Evolutionary conservation across 352 stramenopile genomes (phyloP).

Genomic region (Pythium vanterpoolii): DNA sequence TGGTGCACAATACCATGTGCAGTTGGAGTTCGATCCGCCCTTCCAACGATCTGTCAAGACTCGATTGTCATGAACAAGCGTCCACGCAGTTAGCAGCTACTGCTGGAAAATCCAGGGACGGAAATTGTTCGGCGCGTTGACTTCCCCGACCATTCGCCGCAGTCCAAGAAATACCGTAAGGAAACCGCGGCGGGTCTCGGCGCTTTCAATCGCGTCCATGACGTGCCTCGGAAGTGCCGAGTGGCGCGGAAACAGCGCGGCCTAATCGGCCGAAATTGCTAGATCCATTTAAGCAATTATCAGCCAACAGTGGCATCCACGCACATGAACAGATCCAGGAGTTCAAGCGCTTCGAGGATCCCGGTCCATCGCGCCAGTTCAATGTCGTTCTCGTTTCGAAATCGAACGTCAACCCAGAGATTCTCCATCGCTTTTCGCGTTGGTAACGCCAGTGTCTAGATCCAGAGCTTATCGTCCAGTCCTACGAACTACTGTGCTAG

Average conservation of each 20-base stretch:
- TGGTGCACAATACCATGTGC: neutral
- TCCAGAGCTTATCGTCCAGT: too few relatives aligned
- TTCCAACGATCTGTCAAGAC: neutral
- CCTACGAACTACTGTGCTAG: too few relatives aligned
- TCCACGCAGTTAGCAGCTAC: neutral
- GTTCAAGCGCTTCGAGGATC: neutral
- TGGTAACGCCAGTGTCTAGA: too few relatives aligned
- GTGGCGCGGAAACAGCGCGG: neutral
- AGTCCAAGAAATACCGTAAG: neutral
- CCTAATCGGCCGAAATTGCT: too few relatives aligned
- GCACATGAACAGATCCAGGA: slow-evolving; percentile 2
- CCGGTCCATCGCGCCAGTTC: neutral
- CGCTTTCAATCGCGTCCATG: neutral
- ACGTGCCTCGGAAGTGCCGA: neutral
- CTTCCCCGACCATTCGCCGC: neutral
- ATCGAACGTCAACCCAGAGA: neutral
- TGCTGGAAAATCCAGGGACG: neutral
- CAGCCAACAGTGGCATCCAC: neutral
- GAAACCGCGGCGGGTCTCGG: neutral
- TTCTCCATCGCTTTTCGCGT: too few relatives aligned
- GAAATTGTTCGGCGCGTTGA: neutral
- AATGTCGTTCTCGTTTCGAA: neutral
- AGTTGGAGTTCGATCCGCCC: neutral
- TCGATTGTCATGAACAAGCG: neutral
- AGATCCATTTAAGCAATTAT: too few relatives aligned